phyloP scores from a whole-genome alignment of 768 basidiomycete genomes.

The Rhodotorula graminis region DNA sequence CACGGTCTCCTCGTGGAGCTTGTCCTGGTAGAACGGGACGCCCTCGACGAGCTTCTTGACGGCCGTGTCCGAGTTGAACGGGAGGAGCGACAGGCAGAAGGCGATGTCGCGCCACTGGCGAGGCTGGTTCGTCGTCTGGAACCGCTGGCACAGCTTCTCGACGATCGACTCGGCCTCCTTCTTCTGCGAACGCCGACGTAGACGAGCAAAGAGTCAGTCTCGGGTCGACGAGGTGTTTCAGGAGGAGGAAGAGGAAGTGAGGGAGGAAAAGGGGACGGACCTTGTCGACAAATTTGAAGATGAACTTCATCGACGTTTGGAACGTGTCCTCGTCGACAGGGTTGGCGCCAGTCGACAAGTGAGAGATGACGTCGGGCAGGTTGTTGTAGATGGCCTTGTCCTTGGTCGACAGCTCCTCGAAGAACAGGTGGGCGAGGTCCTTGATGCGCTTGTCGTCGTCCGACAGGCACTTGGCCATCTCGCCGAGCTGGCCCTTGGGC shows the following conservation, averaged over 20 bases:
- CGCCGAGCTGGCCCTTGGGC: slow-evolving; percentile 96
- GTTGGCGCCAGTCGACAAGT: slow-evolving; percentile 81
- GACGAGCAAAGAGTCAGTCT: no score
- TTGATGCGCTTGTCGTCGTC: slow-evolving; percentile 79
- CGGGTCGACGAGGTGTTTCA: neutral
- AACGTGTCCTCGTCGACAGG: slow-evolving; percentile 89
- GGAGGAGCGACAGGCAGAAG: slow-evolving; percentile 85
- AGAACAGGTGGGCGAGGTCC: slow-evolving; percentile 96
- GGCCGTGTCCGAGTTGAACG: slow-evolving; percentile 94
- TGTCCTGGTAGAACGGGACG: slow-evolving; percentile 88
- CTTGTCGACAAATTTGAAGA: slow-evolving; percentile 96
- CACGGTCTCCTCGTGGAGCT: slow-evolving; percentile 80
- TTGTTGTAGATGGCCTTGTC: slow-evolving; percentile 99
- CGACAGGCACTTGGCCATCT: slow-evolving; percentile 99
- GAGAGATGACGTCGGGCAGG: slow-evolving; percentile 91
- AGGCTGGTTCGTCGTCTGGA: slow-evolving; percentile 77
- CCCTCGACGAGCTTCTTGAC: slow-evolving; percentile 93
- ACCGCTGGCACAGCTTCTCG: slow-evolving; percentile 94
- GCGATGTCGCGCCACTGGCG: slow-evolving; percentile 98
- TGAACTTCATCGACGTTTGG: slow-evolving; percentile 87
- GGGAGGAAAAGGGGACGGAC: slow-evolving; percentile 50
- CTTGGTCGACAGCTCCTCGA: slow-evolving; percentile 89
- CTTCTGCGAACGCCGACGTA: slow-evolving; percentile 60
- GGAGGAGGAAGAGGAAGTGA: neutral
- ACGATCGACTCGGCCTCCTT: slow-evolving; percentile 89